Base-by-base conservation (phyloP, 176 grass and related monocot genomes). In the Paspalum notatum region DNA sequence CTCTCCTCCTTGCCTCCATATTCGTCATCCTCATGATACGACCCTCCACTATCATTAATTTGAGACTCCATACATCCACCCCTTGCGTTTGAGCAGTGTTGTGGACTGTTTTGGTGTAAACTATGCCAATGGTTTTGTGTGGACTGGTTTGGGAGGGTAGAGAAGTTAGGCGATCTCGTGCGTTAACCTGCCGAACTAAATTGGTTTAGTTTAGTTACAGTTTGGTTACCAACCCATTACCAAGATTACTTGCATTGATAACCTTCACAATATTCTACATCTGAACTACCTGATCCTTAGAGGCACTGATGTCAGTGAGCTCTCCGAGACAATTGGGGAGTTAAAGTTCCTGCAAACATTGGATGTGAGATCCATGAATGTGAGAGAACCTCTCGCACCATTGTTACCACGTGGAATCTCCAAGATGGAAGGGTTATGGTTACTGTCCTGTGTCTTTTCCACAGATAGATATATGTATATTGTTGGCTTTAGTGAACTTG, bases 281-380 rank as follows among this genome's bases (percentile, higher is more conserved):
- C 32, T 89, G 47, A 89, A 32, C 70, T 89, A 84, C 21, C 58
- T 85, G 26, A 62, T 3, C 65, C 63, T 89, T 16, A 85, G 27
- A 48, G 77, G 82, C 74, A 89, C 86, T 13, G 58, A 74, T 66
- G 38, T 69, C 14, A 80, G 77, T 21, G 68, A 73, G 18, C 75
- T 89, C 40, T 82, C 87, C 2, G 25, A 12, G 18, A 9, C 67
- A 73, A 75, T 80, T 5, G 71, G 82, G 41, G 43, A 80, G 24
- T 58, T 89, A 44, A 65, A 10, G 43, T 68, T 41, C 15, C 66
- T 89, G 46, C 42, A 85, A 54, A 85, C 87, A 68, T 59, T 89
- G 47, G 81, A 89, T 68, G 76, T 89, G 82, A 75, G 86, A 61
- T 78, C 50, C 11, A 89, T 81, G 9, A 68, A 67, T 39, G 60